phyloP scores from a whole-genome alignment of 192 early-diverging fungal genomes.

The Coemansia sp. region DNA sequence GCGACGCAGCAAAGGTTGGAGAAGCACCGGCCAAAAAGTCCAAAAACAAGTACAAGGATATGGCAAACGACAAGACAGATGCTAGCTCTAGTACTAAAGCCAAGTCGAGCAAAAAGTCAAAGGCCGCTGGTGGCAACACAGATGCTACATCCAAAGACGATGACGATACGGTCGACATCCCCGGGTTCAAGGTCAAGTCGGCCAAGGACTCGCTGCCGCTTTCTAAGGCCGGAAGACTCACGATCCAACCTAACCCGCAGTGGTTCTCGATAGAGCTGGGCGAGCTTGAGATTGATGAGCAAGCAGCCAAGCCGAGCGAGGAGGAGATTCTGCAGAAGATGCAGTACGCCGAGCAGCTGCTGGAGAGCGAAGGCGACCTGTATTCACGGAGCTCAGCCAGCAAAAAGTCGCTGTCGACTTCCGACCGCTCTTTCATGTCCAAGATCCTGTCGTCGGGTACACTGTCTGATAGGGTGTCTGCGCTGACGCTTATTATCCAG shows the following conservation, averaged over 20 bases:
- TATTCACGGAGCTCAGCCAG: conserved; percentile 54
- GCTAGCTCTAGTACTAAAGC: background rate
- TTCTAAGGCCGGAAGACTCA: conserved; percentile 24
- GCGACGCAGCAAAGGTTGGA: conserved; percentile 1
- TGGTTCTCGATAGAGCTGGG: conserved; percentile 30
- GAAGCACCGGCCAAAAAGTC: conserved; percentile 3
- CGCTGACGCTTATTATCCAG: conserved; percentile 87
- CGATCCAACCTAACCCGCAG: conserved; percentile 33
- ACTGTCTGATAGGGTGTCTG: conserved; percentile 88
- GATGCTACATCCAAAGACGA: conserved; percentile 23
- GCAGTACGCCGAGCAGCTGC: conserved; percentile 60
- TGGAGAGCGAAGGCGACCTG: conserved; percentile 64
- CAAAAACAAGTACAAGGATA: conserved; percentile 12
- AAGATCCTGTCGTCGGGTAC: conserved; percentile 92
- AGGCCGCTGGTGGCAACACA: conserved; percentile 12
- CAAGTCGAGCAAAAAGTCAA: background rate
- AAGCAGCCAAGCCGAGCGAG: conserved; percentile 29
- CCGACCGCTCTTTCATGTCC: conserved; percentile 83
- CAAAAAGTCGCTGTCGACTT: conserved; percentile 63
- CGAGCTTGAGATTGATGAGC: conserved; percentile 11
- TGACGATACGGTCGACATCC: conserved; percentile 20
- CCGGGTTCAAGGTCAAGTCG: conserved; percentile 53
- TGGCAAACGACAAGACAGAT: background rate
- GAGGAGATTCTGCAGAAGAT: conserved; percentile 40
- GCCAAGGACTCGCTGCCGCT: conserved; percentile 43